Base-by-base conservation (phyloP, 306 rosid species). In the Dalbergia oliveri region DNA sequence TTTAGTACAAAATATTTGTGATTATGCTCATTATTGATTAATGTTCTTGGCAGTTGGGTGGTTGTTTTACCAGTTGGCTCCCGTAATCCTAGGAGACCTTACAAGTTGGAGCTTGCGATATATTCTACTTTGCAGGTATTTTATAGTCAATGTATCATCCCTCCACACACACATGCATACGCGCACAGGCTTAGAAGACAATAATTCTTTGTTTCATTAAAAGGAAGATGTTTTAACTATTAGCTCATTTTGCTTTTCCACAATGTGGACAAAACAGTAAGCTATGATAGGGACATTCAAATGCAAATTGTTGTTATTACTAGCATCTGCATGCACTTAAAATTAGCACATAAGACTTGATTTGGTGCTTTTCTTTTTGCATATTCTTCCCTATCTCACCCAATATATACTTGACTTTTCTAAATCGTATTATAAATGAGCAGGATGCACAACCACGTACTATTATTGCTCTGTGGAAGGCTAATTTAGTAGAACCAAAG, bases 81-180 rank as follows among this genome's bases (percentile, higher is more conserved):
- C 33, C 93, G 92, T 16, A 87, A 76, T 43, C 88, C 84, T 61
- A 72, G 89, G 15, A 79, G 50, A 85, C 99, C 99, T 83, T 90
- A 54, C 89, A 96, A 93, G 94, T 83, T 96, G 94, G 98, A 96
- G 92, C 98, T 96, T 86, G 99, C 93, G 16, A 78, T 91, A 13
- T 96, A 96, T 86, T 59, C 89, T 72, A 81, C 81, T 81, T 16
- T 91, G 80, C 99, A 96, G 99, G 99, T 93, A 91, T 70, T 62
- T 35, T 16, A 34, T 21, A 39, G 13, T 66, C 31, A 72, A 15
- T 34, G 18, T 33, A 37, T 71, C 47, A 73, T 69, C 78, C 78
- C 77, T 58, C 33, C 57, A 21, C 31, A 49, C 45, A 71, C 62
- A 21, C 23, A 21, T 21, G 23, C 39, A 35, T 35, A 35, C 2